Percentiles rank a stretch among this genome's conserved stretches.
These are phyloP conservation scores for Neostapfia colusana DNA, from an alignment of 176 grass and related monocot genomes.

Conservation along the genomic window DNA sequence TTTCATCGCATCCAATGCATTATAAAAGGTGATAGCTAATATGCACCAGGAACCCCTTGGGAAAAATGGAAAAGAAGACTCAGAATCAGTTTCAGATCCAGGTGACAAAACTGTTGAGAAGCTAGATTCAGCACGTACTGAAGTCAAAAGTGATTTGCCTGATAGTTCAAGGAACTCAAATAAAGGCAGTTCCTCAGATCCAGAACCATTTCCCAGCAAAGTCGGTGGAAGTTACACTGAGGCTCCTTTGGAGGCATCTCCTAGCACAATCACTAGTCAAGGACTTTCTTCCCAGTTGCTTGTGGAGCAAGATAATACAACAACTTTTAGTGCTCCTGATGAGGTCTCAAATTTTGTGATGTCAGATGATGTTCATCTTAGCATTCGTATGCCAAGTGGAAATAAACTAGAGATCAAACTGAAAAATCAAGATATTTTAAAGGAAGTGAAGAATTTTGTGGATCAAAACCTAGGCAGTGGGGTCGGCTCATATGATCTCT, in stretches of 20 bases:
- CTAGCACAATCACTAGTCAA: slow-evolving; percentile 29
- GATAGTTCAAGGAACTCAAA: slow-evolving; percentile 26
- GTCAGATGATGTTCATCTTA: slow-evolving; percentile 69
- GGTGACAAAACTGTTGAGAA: slow-evolving; percentile 38
- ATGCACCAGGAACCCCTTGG: slow-evolving; percentile 48
- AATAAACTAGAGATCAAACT: slow-evolving; percentile 78
- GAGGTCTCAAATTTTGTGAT: slow-evolving; percentile 43
- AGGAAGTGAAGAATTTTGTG: slow-evolving; percentile 71
- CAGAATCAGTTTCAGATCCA: slow-evolving; percentile 40
- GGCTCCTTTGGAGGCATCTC: slow-evolving; percentile 18
- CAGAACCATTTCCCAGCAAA: slow-evolving; percentile 12
- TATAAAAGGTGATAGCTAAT: slow-evolving; percentile 18
- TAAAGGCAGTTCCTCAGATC: slow-evolving; percentile 29
- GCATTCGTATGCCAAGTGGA: slow-evolving; percentile 79
- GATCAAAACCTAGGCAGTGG: slow-evolving; percentile 56
- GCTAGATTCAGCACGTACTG: slow-evolving; percentile 30
- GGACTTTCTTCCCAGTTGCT: slow-evolving; percentile 29
- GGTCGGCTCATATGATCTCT: slow-evolving; percentile 67
- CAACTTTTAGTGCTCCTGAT: slow-evolving; percentile 27
- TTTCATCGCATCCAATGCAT: background rate
- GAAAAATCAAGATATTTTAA: slow-evolving; percentile 63
- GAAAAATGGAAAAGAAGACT: slow-evolving; percentile 35
- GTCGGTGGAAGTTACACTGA: background rate
- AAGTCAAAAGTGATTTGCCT: slow-evolving; percentile 28
- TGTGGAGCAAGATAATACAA: slow-evolving; percentile 40